Base-by-base conservation (phyloP, 2,329 filamentous ascomycete genomes). In the Xylariaceae sp. region DNA sequence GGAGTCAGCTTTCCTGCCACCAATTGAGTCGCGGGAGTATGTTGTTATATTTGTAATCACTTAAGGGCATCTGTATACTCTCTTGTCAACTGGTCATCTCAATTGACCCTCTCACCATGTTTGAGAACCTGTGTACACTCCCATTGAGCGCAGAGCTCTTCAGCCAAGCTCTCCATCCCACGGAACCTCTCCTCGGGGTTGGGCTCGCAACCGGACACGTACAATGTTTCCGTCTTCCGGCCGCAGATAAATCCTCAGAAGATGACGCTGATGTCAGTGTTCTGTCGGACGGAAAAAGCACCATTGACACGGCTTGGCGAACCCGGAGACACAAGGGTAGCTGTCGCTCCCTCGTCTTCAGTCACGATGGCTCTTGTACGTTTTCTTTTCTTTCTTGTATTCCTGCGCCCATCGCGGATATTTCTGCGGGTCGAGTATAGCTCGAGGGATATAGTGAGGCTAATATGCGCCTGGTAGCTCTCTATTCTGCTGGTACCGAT, bases 251-350 rank as follows among this genome's bases (percentile, higher is more conserved):
- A 37, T 78, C 78, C 34, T 75, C 78, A 16, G 82, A 83, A 41
- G 82, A 83, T 24, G 82, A 84, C 53, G 78, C 71, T 29, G 78
- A 83, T 52, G 74, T 75, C 41, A 85, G 79, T 62, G 74, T 81
- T 2, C 53, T 82, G 19, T 84, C 79, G 17, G 78, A 81, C 67
- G 92, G 91, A 9, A 89, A 84, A 61, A 89, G 88, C 39, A 85
- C 88, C 53, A 90, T 98, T 61, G 90, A 93, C 65, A 91, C 88
- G 0, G 78, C 87, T 58, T 99, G 95, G 95, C 85, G 86, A 67
- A 98, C 95, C 4, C 83, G 87, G 65, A 84, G 95, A 60, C 95
- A 99, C 78, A 96, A 96, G 79, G 94, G 92, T 11, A 97, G 92
- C 80, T 98, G 94, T 72, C 84, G 95, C 50, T 88, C 86, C 58